These are phyloP conservation scores for Paramyrothecium roridum DNA, from an alignment of 2,329 filamentous ascomycete species.

Conservation along the genomic window DNA sequence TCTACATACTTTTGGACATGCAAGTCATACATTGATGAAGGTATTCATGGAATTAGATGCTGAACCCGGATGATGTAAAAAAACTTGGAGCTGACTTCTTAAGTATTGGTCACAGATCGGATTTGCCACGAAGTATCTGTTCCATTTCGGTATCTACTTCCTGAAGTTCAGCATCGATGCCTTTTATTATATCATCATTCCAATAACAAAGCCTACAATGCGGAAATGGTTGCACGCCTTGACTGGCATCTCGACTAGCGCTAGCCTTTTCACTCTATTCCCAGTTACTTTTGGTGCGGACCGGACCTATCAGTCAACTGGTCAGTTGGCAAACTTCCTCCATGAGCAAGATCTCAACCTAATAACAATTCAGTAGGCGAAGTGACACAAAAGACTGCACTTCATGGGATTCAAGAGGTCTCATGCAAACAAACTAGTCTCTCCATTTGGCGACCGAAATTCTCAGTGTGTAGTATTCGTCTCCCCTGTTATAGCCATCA, in stretches of 20 bases:
- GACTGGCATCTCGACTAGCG: conserved; percentile 6
- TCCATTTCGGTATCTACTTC: conserved; percentile 19
- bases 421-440: conserved; percentile 16
- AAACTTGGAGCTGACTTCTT: background rate
- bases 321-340: conserved; percentile 1
- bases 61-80: background rate
- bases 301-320: conserved; percentile 15
- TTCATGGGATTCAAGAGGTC: conserved; percentile 12
- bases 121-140: conserved; percentile 20
- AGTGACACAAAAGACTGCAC: conserved; percentile 1
- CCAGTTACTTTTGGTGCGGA: conserved; percentile 19
- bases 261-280: conserved; percentile 11
- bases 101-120: conserved; percentile 2
- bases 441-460: conserved; percentile 17
- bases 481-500: too few relatives aligned
- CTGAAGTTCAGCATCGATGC: conserved; percentile 19
- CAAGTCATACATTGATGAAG: background rate
- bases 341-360: too few relatives aligned
- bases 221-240: conserved; percentile 12
- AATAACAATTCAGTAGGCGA: too few relatives aligned
- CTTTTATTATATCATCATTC: conserved; percentile 17
- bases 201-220: conserved; percentile 11
- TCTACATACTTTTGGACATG: background rate
- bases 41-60: background rate
- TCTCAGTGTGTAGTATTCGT: conserved; percentile 9